Evolutionary conservation across 495 filamentous ascomycete species (phyloP).

Genomic region (Bathelium albidoporum): DNA sequence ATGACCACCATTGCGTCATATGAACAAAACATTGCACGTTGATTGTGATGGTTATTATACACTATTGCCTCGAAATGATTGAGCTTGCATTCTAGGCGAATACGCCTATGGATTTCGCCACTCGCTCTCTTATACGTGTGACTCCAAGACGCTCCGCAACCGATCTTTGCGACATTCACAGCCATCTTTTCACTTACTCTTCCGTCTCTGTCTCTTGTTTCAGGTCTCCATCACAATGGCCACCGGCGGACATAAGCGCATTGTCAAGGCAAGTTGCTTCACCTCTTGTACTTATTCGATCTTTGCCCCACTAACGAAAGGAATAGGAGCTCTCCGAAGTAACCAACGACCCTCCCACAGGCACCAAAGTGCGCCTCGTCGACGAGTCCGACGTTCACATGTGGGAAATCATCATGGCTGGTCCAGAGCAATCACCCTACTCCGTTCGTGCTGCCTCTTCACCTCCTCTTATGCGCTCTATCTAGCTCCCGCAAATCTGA

Average conservation of each 20-base stretch:
- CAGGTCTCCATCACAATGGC: background rate
- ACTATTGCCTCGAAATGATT: background rate
- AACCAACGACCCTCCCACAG: conserved; percentile 26
- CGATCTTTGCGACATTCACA: background rate
- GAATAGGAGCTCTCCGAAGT: conserved; percentile 29
- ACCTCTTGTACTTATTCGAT: background rate
- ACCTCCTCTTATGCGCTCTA: background rate
- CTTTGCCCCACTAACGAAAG: conserved; percentile 7
- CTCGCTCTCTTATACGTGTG: background rate
- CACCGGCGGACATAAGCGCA: conserved; percentile 45
- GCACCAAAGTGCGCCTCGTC: conserved; percentile 29
- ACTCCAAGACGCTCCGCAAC: background rate
- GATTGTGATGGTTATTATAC: background rate
- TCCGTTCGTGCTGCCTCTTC: conserved; percentile 38
- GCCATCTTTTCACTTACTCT: background rate
- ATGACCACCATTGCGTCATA: too few species aligned
- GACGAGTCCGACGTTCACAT: conserved; percentile 58
- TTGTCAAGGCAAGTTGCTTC: conserved; percentile 43
- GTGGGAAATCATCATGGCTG: conserved; percentile 73
- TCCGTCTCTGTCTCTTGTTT: too few species aligned
- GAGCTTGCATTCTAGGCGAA: background rate
- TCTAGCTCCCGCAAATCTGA: conserved; percentile 8
- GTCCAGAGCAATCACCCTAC: conserved; percentile 62
- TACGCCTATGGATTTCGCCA: background rate
- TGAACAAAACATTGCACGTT: too few species aligned